Percentiles rank a stretch among this genome's conserved stretches.
Evolutionary conservation across 345 rosid genomes (phyloP).

Genomic region (Melaleuca alternifolia): DNA sequence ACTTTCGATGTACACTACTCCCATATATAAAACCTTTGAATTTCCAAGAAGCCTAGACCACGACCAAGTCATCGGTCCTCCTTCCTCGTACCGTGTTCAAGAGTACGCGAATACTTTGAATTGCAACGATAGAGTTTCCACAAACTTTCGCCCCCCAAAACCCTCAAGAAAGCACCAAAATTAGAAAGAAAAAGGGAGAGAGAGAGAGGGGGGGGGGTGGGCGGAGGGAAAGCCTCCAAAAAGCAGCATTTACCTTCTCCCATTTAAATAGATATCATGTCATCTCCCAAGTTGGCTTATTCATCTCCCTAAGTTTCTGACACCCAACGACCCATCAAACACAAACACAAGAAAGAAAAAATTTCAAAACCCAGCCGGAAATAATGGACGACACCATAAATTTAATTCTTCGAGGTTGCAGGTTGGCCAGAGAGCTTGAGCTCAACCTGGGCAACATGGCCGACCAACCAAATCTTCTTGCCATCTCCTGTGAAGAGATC

Average conservation of each 20-base stretch:
- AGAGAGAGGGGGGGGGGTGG: not conserved
- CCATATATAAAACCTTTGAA: not conserved
- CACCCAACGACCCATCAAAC: not conserved
- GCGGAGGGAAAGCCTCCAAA: not conserved
- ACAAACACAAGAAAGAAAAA: not conserved
- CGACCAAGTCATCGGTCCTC: not conserved
- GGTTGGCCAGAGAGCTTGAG: conserved; percentile 41
- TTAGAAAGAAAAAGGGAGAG: not conserved
- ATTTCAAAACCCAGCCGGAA: not conserved
- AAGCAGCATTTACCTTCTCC: not conserved
- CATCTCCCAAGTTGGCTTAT: not conserved
- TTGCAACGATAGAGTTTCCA: not conserved
- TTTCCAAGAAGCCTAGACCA: not conserved
- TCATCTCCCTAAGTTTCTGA: not conserved
- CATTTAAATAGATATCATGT: not conserved
- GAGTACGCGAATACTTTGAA: not conserved
- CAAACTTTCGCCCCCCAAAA: not conserved
- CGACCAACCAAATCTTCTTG: conserved; percentile 16
- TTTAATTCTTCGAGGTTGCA: conserved; percentile 33
- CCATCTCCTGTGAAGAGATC: conserved; percentile 35
- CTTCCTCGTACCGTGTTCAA: not conserved
- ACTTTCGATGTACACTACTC: not conserved
- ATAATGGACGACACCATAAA: not conserved
- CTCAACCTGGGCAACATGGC: conserved; percentile 16
- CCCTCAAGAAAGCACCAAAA: not conserved